Conservation (phyloP, 116 monocot species). For the Zostera marina region DNA sequence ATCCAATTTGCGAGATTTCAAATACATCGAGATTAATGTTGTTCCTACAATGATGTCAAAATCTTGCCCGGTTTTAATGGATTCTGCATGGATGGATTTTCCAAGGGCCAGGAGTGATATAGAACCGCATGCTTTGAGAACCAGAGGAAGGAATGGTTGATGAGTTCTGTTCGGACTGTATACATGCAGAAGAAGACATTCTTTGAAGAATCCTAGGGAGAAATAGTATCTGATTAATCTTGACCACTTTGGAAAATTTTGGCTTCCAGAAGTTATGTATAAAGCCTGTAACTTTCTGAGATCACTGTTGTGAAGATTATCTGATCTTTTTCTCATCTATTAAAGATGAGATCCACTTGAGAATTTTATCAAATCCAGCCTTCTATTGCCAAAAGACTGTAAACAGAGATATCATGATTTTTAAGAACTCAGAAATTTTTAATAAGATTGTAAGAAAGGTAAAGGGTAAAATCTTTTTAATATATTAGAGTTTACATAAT, state of each 20-base stretch:
- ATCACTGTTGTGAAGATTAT: neutral
- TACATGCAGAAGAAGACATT: constrained; percentile 24
- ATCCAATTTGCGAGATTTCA: constrained; percentile 7
- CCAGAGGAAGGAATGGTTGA: constrained; percentile 18
- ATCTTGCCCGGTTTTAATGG: constrained; percentile 25
- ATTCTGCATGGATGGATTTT: constrained; percentile 30
- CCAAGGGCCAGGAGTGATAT: constrained; percentile 16
- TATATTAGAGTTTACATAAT: no score
- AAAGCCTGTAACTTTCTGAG: constrained; percentile 22
- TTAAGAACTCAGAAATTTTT: no score
- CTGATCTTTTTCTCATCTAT: no score
- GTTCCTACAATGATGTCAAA: constrained; percentile 33
- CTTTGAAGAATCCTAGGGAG: constrained; percentile 13
- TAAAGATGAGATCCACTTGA: neutral
- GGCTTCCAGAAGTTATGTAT: constrained; percentile 14
- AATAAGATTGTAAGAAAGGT: no score
- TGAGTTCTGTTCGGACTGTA: constrained; percentile 14
- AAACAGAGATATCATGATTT: no score
- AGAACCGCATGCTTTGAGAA: constrained; percentile 30
- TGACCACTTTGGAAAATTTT: constrained; percentile 16
- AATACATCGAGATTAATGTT: constrained; percentile 36
- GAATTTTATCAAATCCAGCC: neutral
- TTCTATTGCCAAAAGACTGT: no score
- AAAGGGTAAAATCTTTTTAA: no score
- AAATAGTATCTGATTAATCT: constrained; percentile 25